Evolutionary conservation across 1,284 basidiomycete species (phyloP), one percentile per base, ranked within the genome.

Genomic region (Uromyces viciae-fabae): DNA sequence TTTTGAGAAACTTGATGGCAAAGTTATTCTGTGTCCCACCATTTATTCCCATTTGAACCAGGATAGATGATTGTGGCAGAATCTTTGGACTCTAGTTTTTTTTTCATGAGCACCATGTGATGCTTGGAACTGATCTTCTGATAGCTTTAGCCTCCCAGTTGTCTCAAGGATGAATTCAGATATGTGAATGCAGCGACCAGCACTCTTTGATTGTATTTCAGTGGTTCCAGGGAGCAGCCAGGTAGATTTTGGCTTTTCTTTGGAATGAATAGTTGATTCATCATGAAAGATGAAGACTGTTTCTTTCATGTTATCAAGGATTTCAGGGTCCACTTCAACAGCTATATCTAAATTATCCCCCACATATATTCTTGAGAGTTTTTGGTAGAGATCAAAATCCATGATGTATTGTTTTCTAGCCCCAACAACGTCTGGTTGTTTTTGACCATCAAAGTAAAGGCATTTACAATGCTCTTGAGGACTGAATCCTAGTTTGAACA

Each of bases 241-340:
- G 15, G 66, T 31, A 11, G 58, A 33, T 22, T 60, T 60, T 33
- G 28, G 58, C 15, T 17, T 8, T 60, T 60, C 58, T 46, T 69
- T 69, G 17, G 38, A 25, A 31, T 69, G 38, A 14, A 42, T 42
- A 46, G 66, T 69, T 1, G 66, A 69, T 69, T 69, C 14, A 4
- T 69, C 25, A 3, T 69, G 66, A 69, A 38, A 69, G 22, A 69
- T 69, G 22, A 69, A 69, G 38, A 69, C 43, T 19, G 66, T 69
- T 46, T 69, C 36, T 11, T 19, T 31, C 25, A 38, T 43, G 15
- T 8, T 14, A 5, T 3, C 3, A 69, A 69, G 66, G 17, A 69
- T 31, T 15, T 69, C 25, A 4, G 66, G 66, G 25, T 69, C 43
- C 28, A 69, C 38, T 9, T 28, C 25, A 40, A 46, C 3, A 0